phyloP scores from a whole-genome alignment of 371 early-diverging fungal genomes.

The Dinochytrium kinnereticum region DNA sequence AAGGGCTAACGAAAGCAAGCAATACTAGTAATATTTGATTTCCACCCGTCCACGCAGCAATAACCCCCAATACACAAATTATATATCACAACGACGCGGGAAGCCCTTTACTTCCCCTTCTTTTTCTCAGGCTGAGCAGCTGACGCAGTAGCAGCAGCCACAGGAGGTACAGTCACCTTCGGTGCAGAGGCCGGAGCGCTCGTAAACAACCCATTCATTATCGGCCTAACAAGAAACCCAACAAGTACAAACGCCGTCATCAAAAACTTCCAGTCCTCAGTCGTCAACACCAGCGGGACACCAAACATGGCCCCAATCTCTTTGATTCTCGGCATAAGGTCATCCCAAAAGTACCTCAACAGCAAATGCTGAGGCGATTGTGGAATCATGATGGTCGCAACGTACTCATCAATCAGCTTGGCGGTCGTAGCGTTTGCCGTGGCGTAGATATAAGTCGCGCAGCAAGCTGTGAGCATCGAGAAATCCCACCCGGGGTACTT shows the following conservation, averaged over 20 bases:
- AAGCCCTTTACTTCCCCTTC: background rate
- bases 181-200: too few relatives aligned
- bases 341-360: background rate
- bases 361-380: background rate
- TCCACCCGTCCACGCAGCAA: too few relatives aligned
- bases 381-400: background rate
- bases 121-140: background rate
- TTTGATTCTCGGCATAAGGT: background rate
- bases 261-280: constrained; percentile 14
- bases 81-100: too few relatives aligned
- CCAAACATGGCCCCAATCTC: background rate
- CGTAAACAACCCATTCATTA: background rate
- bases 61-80: too few relatives aligned
- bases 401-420: background rate
- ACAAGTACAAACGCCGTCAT: constrained; percentile 4
- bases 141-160: too few relatives aligned
- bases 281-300: constrained; percentile 3
- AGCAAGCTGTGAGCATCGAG: constrained; percentile 19
- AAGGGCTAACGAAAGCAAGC: too few relatives aligned
- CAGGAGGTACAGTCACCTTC: too few relatives aligned
- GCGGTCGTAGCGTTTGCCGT: background rate
- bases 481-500: constrained; percentile 40
- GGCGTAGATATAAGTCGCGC: constrained; percentile 24
- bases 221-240: constrained; percentile 14
- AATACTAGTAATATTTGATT: too few relatives aligned